Base-by-base conservation (phyloP, 495 filamentous ascomycete genomes). In the Oleoguttula mirabilis region DNA sequence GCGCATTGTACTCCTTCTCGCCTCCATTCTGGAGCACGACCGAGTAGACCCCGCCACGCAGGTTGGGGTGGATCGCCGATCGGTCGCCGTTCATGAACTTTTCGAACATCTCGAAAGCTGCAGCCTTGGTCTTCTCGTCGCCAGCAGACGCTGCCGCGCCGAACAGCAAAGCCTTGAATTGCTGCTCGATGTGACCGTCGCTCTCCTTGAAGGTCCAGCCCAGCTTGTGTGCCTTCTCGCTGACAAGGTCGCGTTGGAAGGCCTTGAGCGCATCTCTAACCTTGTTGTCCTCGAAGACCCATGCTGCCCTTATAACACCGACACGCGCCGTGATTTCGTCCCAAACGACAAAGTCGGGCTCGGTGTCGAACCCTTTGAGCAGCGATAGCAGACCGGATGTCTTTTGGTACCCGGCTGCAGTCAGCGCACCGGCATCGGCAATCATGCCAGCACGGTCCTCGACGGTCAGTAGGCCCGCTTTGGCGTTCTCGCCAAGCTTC, bases 371-470 rank as follows among this genome's bases (percentile, higher is more conserved):
- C 32, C 81, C 76, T 55, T 88, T 77, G 41, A 98, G 67, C 3
- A 98, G 72, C 38, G 79, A 85, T 14, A 98, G 66, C 39, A 94
- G 67, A 11, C 84, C 85, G 12, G 88, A 94, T 3, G 90, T 94
- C 60, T 79, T 86, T 62, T 94, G 85, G 60, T 90, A 94, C 21
- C 88, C 88, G 12, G 85, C 88, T 4, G 82, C 71, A 41, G 88
- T 83, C 50, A 98, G 69, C 32, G 90, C 85, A 51, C 87, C 88
- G 10, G 90, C 84, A 59, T 98, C 90, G 21, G 88, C 88, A 50
- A 98, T 81, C 80, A 98, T 85, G 56, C 90, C 90, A 33, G 88
- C 86, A 36, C 88, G 77, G 58, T 95, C 88, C 61, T 94, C 84
- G 23, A 90, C 82, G n/a, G 74, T 82, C 28, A 98, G 68, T n/a